A percentile compares a stretch with the other conserved stretches of the same genome.
Conservation (phyloP, 2,329 filamentous ascomycete species). For the Trichoderma aggressivum region DNA sequence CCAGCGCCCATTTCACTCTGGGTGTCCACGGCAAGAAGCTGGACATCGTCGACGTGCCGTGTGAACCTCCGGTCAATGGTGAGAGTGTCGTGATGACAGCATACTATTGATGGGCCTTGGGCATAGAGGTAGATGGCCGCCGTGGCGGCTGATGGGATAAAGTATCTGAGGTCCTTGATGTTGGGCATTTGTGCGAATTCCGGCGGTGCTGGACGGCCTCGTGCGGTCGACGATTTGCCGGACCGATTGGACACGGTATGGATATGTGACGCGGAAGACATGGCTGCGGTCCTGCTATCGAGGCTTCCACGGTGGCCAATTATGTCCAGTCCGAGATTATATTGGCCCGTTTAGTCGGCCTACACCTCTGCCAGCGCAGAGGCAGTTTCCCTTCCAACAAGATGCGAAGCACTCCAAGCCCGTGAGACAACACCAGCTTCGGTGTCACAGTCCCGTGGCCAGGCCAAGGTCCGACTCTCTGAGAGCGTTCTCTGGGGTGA, state of each 20-base stretch:
- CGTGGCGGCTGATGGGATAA: conserved; percentile 87
- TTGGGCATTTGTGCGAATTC: conserved; percentile 52
- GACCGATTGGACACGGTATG: conserved; percentile 59
- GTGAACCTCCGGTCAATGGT: conserved; percentile 85
- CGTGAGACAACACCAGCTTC: conserved; percentile 41
- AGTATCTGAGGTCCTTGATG: conserved; percentile 52
- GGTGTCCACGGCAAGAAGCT: conserved; percentile 84
- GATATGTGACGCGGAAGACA: conserved; percentile 53
- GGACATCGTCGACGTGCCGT: conserved; percentile 77
- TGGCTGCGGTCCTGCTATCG: conserved; percentile 44
- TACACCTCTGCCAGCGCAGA: not conserved
- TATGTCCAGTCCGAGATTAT: not conserved
- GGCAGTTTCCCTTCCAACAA: conserved; percentile 16
- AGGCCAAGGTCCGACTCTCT: conserved; percentile 30
- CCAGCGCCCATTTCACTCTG: conserved; percentile 83
- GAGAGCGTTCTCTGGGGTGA: conserved; percentile 26
- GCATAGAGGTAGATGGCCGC: conserved; percentile 88
- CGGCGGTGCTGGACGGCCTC: conserved; percentile 42
- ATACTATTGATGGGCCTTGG: conserved; percentile 76
- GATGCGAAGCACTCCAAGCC: conserved; percentile 23
- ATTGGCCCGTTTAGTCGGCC: conserved; percentile 13
- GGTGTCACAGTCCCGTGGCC: conserved; percentile 35
- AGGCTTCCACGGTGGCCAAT: not conserved
- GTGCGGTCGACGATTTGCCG: conserved; percentile 50
- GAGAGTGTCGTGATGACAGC: conserved; percentile 88